Evolutionary conservation across 169 alveolate genomes (phyloP).

Genomic region (Babesia microti): DNA sequence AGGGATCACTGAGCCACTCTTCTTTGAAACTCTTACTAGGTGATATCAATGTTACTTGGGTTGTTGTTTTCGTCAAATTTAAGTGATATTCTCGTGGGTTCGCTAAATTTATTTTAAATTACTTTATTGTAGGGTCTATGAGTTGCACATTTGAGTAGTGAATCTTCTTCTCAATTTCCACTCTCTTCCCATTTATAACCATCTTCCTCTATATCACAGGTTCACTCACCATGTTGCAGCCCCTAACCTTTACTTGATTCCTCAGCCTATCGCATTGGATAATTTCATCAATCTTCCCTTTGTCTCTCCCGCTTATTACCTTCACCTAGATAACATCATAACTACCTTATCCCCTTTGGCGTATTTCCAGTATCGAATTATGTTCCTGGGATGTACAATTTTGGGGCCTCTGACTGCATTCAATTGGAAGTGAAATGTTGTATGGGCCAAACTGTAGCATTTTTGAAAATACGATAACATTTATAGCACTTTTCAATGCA

Average conservation of each 20-base stretch:
- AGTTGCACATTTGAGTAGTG: conserved; percentile 78
- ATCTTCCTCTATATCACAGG: conserved; percentile 34
- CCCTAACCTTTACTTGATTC: conserved; percentile 72
- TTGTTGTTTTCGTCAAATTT: conserved; percentile 42
- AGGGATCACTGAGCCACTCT: conserved; percentile 75
- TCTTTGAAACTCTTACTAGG: conserved; percentile 69
- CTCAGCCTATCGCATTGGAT: conserved; percentile 58
- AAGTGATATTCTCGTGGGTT: conserved; percentile 53
- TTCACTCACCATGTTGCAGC: conserved; percentile 62
- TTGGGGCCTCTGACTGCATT: conserved; percentile 48
- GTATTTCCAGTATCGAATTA: conserved; percentile 67
- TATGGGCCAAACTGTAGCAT: too few relatives aligned
- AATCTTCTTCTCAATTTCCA: conserved; percentile 63
- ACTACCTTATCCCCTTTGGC: conserved; percentile 65
- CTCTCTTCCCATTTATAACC: conserved; percentile 49
- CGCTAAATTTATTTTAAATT: conserved; percentile 12
- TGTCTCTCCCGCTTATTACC: conserved; percentile 71
- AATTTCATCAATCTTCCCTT: conserved; percentile 70
- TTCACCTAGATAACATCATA: conserved; percentile 35
- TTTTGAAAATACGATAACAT: too few relatives aligned
- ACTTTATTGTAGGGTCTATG: conserved; percentile 67
- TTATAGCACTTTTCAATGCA: too few relatives aligned
- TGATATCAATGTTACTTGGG: conserved; percentile 31
- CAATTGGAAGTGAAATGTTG: not conserved
- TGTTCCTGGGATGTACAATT: conserved; percentile 49